Percentiles rank a stretch among this genome's conserved stretches.
phyloP scores from a whole-genome alignment of 768 basidiomycete genomes.

The Naganishia onofrii region DNA sequence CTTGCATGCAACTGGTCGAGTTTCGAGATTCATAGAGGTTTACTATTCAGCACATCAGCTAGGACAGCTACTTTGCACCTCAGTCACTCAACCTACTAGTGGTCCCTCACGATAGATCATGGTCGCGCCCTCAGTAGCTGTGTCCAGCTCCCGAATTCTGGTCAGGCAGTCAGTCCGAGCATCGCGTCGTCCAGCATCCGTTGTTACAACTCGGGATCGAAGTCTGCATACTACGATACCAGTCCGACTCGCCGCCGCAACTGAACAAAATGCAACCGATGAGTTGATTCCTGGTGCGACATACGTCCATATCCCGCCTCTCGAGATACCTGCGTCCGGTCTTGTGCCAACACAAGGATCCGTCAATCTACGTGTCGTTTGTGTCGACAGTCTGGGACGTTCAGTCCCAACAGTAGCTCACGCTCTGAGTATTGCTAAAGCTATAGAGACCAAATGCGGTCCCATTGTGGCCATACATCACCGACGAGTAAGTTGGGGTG shows the following conservation, averaged over 20 bases:
- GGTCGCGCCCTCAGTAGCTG: conserved; percentile 1
- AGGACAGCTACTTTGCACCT: not conserved
- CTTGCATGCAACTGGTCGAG: too few species aligned
- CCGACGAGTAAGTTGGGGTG: conserved; percentile 23
- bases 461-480: conserved; percentile 33
- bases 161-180: not conserved
- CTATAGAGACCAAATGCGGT: conserved; percentile 36
- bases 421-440: conserved; percentile 37
- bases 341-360: conserved; percentile 17
- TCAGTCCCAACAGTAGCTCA: conserved; percentile 34
- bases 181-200: not conserved
- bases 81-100: not conserved
- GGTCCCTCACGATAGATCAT: not conserved
- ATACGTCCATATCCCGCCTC: conserved; percentile 19
- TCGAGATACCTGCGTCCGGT: conserved; percentile 14
- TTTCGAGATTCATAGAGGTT: too few species aligned
- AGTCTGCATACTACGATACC: conserved; percentile 1
- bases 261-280: not conserved
- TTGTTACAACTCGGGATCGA: not conserved
- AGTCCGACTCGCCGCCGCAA: not conserved
- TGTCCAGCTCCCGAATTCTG: not conserved
- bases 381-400: conserved; percentile 16
- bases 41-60: too few species aligned
- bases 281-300: conserved; percentile 8
- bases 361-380: conserved; percentile 11